phyloP scores from a whole-genome alignment of 2,329 filamentous ascomycete genomes.

The Penicillium sp. region DNA sequence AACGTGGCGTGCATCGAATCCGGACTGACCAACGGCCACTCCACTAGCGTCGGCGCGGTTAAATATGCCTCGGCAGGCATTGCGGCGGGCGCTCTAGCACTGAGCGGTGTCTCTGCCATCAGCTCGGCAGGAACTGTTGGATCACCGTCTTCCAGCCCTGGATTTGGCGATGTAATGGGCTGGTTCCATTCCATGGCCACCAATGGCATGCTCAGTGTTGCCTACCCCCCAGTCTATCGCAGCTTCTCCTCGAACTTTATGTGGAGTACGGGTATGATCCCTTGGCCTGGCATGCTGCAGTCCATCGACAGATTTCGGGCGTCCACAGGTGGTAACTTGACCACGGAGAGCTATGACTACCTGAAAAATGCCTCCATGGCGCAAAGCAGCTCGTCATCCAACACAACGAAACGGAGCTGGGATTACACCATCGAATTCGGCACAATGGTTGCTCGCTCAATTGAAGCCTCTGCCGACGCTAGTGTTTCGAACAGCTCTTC shows the following conservation, averaged over 20 bases:
- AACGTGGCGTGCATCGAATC: slow-evolving; percentile 81
- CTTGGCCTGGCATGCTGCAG: slow-evolving; percentile 75
- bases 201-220: slow-evolving; percentile 93
- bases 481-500: slow-evolving; percentile 30
- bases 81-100: slow-evolving; percentile 74
- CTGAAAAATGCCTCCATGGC: slow-evolving; percentile 60
- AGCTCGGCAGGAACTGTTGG: slow-evolving; percentile 61
- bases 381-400: slow-evolving; percentile 62
- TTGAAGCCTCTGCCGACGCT: slow-evolving; percentile 43
- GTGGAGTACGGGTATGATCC: slow-evolving; percentile 81
- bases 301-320: slow-evolving; percentile 81
- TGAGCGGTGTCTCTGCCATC: slow-evolving; percentile 70
- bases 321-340: slow-evolving; percentile 82
- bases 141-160: slow-evolving; percentile 69
- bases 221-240: slow-evolving; percentile 81
- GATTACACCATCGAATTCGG: slow-evolving; percentile 43
- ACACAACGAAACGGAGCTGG: slow-evolving; percentile 56
- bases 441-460: slow-evolving; percentile 55
- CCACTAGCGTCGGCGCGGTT: slow-evolving; percentile 69
- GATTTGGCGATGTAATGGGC: slow-evolving; percentile 78
- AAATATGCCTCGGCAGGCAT: slow-evolving; percentile 81
- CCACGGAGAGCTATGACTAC: slow-evolving; percentile 70
- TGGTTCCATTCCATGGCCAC: slow-evolving; percentile 94
- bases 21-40: slow-evolving; percentile 82
- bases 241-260: slow-evolving; percentile 91